These are phyloP conservation scores for Euphrasia arctica DNA, from an alignment of 305 asterid genomes.

Conservation along the genomic window DNA sequence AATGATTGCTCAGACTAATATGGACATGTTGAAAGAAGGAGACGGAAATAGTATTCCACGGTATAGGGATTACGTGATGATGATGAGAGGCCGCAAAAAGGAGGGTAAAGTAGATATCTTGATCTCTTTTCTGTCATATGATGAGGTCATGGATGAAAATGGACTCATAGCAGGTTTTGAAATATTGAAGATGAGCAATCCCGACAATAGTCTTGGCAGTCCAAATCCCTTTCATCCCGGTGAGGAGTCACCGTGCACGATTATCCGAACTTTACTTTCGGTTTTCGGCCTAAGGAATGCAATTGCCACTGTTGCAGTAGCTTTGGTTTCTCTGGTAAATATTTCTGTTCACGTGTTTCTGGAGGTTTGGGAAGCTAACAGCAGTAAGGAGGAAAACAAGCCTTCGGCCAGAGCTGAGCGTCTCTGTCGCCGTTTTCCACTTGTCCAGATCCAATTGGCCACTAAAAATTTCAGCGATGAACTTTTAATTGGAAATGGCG, in stretches of 20 bases:
- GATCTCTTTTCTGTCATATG: conserved; percentile 25
- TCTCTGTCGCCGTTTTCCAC: conserved; percentile 31
- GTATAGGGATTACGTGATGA: conserved; percentile 28
- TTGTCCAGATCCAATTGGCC: conserved; percentile 31
- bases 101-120: conserved; percentile 25
- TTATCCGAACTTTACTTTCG: background rate
- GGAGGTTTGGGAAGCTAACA: conserved; percentile 18
- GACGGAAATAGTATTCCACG: background rate
- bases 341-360: conserved; percentile 19
- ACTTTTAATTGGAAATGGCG: conserved; percentile 35
- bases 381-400: conserved; percentile 19
- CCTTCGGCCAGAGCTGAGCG: conserved; percentile 27
- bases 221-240: conserved; percentile 22
- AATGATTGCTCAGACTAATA: conserved; percentile 15
- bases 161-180: conserved; percentile 37
- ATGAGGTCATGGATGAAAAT: conserved; percentile 23
- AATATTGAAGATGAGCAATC: conserved; percentile 44
- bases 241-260: conserved; percentile 5
- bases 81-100: conserved; percentile 25
- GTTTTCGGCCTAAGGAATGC: conserved; percentile 17
- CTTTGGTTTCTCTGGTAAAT: conserved; percentile 20
- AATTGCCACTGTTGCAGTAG: conserved; percentile 15
- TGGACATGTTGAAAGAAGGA: conserved; percentile 8
- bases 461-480: conserved; percentile 32
- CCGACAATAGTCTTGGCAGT: conserved; percentile 37